A percentile compares a stretch with the other conserved stretches of the same genome.
Conservation (phyloP, 1,139 yeast genomes). For the Sugiyamaella castrensis region DNA sequence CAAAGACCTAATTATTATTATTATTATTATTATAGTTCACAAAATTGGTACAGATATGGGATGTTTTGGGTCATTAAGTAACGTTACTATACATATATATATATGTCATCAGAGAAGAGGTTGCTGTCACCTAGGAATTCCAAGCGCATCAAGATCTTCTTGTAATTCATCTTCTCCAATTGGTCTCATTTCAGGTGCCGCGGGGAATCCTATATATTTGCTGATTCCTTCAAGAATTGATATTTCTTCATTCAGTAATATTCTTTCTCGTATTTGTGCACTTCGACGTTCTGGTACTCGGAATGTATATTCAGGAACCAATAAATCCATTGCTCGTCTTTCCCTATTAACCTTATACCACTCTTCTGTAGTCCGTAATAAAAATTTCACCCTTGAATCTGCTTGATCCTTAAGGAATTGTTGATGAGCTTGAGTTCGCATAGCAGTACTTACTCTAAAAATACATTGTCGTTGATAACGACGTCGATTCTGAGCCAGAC, state of each 20-base stretch:
- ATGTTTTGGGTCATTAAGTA: neutral
- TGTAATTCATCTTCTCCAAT: conserved; percentile 41
- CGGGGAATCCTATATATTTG: conserved; percentile 60
- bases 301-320: conserved; percentile 51
- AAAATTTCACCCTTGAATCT: conserved; percentile 63
- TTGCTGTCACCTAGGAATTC: conserved; percentile 19
- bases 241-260: conserved; percentile 53
- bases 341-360: conserved; percentile 95
- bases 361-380: conserved; percentile 71
- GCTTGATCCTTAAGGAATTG: conserved; percentile 68
- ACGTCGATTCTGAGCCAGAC: conserved; percentile 64
- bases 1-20: no score
- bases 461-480: conserved; percentile 74
- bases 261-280: conserved; percentile 53
- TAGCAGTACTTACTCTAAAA: conserved; percentile 75
- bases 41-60: neutral
- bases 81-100: neutral
- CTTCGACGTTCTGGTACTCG: conserved; percentile 33
- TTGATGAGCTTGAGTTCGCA: conserved; percentile 79
- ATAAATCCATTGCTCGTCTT: conserved; percentile 76
- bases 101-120: neutral
- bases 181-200: conserved; percentile 51
- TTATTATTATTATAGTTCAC: no score
- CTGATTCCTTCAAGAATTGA: conserved; percentile 56
- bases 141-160: conserved; percentile 32